These are phyloP conservation scores for Berberis vulgaris DNA, from an alignment of 164 flowering plant genomes.

Conservation along the genomic window DNA sequence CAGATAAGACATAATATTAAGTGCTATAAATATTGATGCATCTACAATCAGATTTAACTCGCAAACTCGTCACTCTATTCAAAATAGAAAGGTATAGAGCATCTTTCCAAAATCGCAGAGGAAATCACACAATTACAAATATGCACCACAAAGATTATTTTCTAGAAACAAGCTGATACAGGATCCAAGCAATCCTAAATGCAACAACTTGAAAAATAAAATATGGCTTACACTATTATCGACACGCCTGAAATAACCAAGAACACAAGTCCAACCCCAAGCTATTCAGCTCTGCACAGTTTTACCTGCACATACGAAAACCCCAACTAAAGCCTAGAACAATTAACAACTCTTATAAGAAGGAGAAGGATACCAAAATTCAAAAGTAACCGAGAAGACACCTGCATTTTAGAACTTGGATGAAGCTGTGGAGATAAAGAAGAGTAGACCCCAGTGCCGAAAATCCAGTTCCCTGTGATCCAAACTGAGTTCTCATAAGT, in stretches of 20 bases:
- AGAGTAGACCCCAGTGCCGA: conserved; percentile 10
- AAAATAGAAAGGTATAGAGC: too few relatives aligned
- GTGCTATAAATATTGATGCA: too few relatives aligned
- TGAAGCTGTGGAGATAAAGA: conserved; percentile 20
- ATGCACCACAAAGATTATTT: conserved; percentile 5
- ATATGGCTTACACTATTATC: conserved; percentile 16
- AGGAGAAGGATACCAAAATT: background rate
- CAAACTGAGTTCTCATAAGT: conserved; percentile 12
- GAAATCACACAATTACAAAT: background rate
- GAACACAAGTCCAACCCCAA: conserved; percentile 18
- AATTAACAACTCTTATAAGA: conserved; percentile 1
- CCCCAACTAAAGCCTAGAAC: background rate
- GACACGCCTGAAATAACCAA: conserved; percentile 21
- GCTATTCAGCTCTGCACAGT: conserved; percentile 15
- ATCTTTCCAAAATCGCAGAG: background rate
- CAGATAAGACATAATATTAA: too few relatives aligned
- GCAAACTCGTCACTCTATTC: too few relatives aligned
- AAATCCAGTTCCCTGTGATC: conserved; percentile 12
- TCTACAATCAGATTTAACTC: too few relatives aligned
- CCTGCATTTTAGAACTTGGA: conserved; percentile 22
- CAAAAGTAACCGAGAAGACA: background rate
- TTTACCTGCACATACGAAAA: conserved; percentile 22
- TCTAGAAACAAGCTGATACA: conserved; percentile 12
- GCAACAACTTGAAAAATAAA: conserved; percentile 9
- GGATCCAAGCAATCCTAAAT: conserved; percentile 10